phyloP scores from a whole-genome alignment of 768 basidiomycete species.

The Zangia roseola region DNA sequence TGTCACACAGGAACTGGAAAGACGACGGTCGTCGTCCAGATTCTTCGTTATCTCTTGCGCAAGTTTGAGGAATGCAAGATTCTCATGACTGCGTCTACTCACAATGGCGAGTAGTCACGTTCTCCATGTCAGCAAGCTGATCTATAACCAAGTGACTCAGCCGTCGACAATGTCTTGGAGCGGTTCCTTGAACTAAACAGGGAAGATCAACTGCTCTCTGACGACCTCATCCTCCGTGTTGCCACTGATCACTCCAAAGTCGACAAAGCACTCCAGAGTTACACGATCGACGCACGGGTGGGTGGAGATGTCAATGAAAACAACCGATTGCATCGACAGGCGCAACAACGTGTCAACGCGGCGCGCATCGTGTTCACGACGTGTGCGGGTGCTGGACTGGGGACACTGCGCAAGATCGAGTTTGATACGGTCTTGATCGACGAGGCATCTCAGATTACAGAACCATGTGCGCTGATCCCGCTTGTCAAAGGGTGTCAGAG shows the following conservation, averaged over 20 bases:
- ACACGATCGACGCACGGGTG: conserved; percentile 62
- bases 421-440: conserved; percentile 67
- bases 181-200: conserved; percentile 54
- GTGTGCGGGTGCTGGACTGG: conserved; percentile 62
- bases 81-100: conserved; percentile 70
- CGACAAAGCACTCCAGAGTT: conserved; percentile 53
- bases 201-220: conserved; percentile 40
- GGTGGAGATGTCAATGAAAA: conserved; percentile 60
- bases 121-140: background rate
- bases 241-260: conserved; percentile 67
- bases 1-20: conserved; percentile 60
- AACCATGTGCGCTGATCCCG: conserved; percentile 63
- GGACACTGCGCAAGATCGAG: conserved; percentile 50
- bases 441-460: conserved; percentile 70
- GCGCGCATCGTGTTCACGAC: conserved; percentile 64
- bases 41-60: conserved; percentile 44
- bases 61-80: conserved; percentile 42
- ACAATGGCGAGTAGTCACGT: conserved; percentile 46
- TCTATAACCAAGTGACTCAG: conserved; percentile 32
- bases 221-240: conserved; percentile 63
- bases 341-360: conserved; percentile 54
- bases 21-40: conserved; percentile 66
- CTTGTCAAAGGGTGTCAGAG: conserved; percentile 60
- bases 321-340: conserved; percentile 53
- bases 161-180: conserved; percentile 70